Evolutionary conservation across 164 flowering plant species (phyloP), one percentile per base, ranked within the genome.

Genomic region (Macadamia integrifolia): DNA sequence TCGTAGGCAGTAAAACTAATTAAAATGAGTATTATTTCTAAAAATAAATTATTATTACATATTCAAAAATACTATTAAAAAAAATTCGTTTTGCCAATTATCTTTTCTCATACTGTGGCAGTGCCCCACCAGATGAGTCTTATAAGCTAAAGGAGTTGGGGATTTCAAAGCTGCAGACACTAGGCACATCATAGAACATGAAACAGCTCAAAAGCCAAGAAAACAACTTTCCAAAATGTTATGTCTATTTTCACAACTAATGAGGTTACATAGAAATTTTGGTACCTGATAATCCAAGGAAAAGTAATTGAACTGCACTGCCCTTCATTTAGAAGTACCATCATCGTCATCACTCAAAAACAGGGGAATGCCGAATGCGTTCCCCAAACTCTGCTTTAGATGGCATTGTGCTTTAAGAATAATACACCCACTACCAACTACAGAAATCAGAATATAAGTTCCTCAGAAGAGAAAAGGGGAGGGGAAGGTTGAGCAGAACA

Each of bases 351-450:
- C 50, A 57, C 3, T 44, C 55, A 15, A 18, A n/a, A 18, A n/a
- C 13, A 13, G 18, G 31, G 59, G 11, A 29, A 14, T 3, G 10
- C 28, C 12, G 1, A 29, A 9, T 3, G 12, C 12, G 23, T 23
- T 23, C 29, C 61, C 15, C 61, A 13, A 59, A 15, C 14, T 15
- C 9, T 28, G 35, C 61, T 35, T 23, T 30, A 29, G 40, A n/a
- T 62, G 62, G 5, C 8, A 49, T 49, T 0, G 3, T n/a, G 23
- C 17, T 68, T 59, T 28, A 12, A 60, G 56, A 55, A 60, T 18
- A 57, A 59, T 23, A 62, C 18, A 67, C 35, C 48, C 17, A 29
- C 65, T 63, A 67, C 49, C n/a, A 49, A 58, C 66, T 74, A 64
- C 28, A 52, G 11, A 62, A 62, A 62, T 4, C 6, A 62, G 23